A percentile compares a stretch with the other conserved stretches of the same genome.
Evolutionary conservation across 2,329 filamentous ascomycete genomes (phyloP).

Genomic region (Aspergillus latus): DNA sequence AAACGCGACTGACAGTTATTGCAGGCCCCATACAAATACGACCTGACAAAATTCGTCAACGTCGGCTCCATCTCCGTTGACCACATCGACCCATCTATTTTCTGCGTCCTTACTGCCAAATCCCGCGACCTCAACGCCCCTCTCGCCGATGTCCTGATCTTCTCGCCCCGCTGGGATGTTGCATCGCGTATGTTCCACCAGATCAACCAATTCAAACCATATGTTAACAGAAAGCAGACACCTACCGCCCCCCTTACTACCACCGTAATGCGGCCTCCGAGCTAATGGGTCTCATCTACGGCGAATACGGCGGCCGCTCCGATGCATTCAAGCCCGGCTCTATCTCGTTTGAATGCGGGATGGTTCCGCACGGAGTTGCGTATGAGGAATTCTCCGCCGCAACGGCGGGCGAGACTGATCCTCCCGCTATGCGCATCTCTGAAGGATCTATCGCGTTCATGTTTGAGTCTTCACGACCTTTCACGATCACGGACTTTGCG

Average conservation of each 20-base stretch:
- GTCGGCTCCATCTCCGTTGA: constrained; percentile 42
- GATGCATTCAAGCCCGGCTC: constrained; percentile 37
- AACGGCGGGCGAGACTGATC: constrained; percentile 20
- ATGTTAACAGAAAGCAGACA: constrained; percentile 24
- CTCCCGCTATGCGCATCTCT: constrained; percentile 34
- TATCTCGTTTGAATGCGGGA: constrained; percentile 38
- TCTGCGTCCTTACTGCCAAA: constrained; percentile 43
- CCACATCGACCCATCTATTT: constrained; percentile 44
- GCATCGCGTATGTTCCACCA: constrained; percentile 32
- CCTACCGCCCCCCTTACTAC: constrained; percentile 45
- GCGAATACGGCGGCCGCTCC: constrained; percentile 36
- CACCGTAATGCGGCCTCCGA: constrained; percentile 44
- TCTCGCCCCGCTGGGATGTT: constrained; percentile 43
- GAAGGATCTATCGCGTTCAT: constrained; percentile 36
- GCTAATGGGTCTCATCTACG: constrained; percentile 41
- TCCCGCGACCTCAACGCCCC: constrained; percentile 37
- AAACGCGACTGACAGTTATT: neutral
- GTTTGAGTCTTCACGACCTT: constrained; percentile 37
- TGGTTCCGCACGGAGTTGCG: constrained; percentile 39
- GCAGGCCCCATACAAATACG: constrained; percentile 43
- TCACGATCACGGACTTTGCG: constrained; percentile 38
- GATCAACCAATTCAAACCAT: neutral
- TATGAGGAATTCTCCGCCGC: constrained; percentile 38
- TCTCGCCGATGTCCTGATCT: constrained; percentile 41
- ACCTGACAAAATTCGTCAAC: constrained; percentile 43